Percentiles rank a stretch among this genome's conserved stretches.
Evolutionary conservation across 306 rosid species (phyloP).

Genomic region (Malus asiatica): DNA sequence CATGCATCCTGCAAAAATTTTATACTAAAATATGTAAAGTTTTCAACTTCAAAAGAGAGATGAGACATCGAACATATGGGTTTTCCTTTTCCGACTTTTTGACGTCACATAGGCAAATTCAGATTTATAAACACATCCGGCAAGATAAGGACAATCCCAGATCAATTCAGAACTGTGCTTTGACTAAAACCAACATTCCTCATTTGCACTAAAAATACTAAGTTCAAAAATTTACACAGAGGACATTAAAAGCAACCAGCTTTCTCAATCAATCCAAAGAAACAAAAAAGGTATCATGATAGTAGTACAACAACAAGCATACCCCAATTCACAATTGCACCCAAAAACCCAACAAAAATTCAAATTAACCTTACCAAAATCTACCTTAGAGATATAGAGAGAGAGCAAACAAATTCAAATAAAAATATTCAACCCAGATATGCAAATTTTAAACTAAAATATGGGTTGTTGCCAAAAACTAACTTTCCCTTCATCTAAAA

Average conservation of each 20-base stretch:
- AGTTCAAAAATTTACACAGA: not conserved
- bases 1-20: not conserved
- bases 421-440: constrained; percentile 17
- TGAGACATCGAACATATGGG: not conserved
- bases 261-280: not conserved
- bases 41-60: constrained; percentile 6
- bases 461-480: constrained; percentile 1
- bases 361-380: constrained; percentile 8
- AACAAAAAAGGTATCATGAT: not conserved
- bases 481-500: constrained; percentile 15
- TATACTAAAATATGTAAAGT: not conserved
- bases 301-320: constrained; percentile 4
- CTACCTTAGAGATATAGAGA: constrained; percentile 12
- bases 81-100: not conserved
- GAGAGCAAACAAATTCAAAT: not conserved
- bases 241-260: constrained; percentile 2
- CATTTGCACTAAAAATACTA: constrained; percentile 7
- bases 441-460: constrained; percentile 8
- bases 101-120: not conserved
- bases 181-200: constrained; percentile 7
- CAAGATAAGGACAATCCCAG: constrained; percentile 14
- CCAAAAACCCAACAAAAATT: not conserved
- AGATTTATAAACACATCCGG: not conserved
- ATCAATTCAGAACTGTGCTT: constrained; percentile 13
- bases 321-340: constrained; percentile 14